These are phyloP conservation scores for Axilococcus clingmanii DNA, from an alignment of 139 green algal genomes.

Conservation along the genomic window DNA sequence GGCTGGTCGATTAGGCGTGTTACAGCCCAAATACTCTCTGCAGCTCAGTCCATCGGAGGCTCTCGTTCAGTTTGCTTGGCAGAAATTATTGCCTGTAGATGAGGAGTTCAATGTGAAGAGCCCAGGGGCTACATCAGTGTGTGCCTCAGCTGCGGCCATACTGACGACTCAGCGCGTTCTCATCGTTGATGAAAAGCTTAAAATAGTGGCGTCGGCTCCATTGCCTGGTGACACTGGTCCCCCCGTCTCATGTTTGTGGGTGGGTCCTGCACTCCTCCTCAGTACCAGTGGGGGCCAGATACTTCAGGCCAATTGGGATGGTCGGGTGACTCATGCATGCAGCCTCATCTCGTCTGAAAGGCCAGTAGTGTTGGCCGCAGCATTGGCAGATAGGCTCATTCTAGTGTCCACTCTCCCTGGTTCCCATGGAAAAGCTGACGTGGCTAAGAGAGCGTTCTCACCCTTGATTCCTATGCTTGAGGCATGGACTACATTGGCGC, in stretches of 20 bases:
- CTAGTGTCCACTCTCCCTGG: conserved; percentile 1
- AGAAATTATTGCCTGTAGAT: conserved; percentile 25
- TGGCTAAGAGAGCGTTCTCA: conserved; percentile 11
- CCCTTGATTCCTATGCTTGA: conserved; percentile 30
- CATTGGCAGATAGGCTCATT: conserved; percentile 40
- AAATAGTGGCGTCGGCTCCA: conserved; percentile 10
- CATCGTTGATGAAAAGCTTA: conserved; percentile 25
- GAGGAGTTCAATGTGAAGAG: conserved; percentile 13
- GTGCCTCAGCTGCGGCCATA: conserved; percentile 16
- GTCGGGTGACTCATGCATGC: conserved; percentile 21
- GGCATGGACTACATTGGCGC: conserved; percentile 28
- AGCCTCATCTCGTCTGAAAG: conserved; percentile 18
- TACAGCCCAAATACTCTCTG: conserved; percentile 6
- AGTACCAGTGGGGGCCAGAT: conserved; percentile 25
- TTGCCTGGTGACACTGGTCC: not conserved
- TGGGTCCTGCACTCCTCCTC: conserved; percentile 39
- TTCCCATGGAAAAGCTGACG: conserved; percentile 9
- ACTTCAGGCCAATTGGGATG: conserved; percentile 32
- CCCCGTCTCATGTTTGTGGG: conserved; percentile 32
- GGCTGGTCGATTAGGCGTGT: not conserved
- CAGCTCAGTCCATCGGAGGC: conserved; percentile 16
- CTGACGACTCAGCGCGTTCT: conserved; percentile 33
- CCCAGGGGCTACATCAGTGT: conserved; percentile 3
- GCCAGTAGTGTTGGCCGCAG: conserved; percentile 20
- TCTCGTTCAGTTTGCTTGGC: conserved; percentile 42